phyloP scores from a whole-genome alignment of 768 basidiomycete species.

The Boletus sensibilis region DNA sequence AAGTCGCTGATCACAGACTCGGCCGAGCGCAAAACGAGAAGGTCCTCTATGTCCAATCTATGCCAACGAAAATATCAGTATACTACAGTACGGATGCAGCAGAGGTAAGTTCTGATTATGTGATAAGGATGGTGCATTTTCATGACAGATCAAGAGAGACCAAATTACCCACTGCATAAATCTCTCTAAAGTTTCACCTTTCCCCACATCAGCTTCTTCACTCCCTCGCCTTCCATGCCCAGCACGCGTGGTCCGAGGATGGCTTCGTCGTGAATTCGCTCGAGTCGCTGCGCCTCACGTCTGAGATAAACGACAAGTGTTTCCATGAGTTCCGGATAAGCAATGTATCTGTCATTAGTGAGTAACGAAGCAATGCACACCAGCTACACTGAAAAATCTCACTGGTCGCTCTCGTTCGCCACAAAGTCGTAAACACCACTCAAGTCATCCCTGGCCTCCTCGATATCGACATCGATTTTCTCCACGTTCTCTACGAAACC shows the following conservation, averaged over 20 bases:
- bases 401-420: conserved; percentile 45
- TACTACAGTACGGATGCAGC: not conserved
- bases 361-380: not conserved
- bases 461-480: conserved; percentile 55
- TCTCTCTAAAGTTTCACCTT: conserved; percentile 18
- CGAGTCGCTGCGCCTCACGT: conserved; percentile 68
- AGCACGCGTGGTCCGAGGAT: conserved; percentile 34
- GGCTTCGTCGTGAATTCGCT: conserved; percentile 46
- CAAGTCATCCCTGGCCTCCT: conserved; percentile 61
- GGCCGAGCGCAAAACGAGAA: not conserved
- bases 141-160: not conserved
- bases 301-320: conserved; percentile 67
- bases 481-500: conserved; percentile 60
- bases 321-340: conserved; percentile 74
- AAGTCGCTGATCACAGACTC: not conserved
- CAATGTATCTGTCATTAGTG: conserved; percentile 56
- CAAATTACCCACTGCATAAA: not conserved
- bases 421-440: conserved; percentile 73
- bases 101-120: conserved; percentile 3
- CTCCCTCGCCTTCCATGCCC: conserved; percentile 33
- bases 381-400: not conserved
- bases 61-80: not conserved
- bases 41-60: not conserved
- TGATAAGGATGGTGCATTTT: not conserved
- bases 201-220: conserved; percentile 33